These are phyloP conservation scores for Cucumis cinereus DNA, from an alignment of 306 rosid genomes.

Conservation along the genomic window DNA sequence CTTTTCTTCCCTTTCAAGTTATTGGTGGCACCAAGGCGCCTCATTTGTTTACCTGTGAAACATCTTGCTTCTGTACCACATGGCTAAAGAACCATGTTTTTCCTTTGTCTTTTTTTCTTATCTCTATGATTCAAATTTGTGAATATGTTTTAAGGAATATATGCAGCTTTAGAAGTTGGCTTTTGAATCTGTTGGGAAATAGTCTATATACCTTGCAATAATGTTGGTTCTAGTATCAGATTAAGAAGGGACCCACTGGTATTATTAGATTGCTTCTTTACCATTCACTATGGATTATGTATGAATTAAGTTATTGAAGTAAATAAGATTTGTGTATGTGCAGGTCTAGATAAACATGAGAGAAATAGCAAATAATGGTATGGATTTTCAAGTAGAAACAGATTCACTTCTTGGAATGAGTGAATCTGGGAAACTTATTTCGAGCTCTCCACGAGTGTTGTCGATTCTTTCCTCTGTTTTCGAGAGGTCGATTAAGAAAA, in stretches of 20 bases:
- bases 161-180: background rate
- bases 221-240: background rate
- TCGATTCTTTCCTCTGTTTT: conserved; percentile 18
- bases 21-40: background rate
- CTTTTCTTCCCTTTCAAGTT: background rate
- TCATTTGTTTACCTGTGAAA: background rate
- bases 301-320: background rate
- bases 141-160: background rate
- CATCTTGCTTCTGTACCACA: background rate
- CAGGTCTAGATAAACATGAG: conserved; percentile 11
- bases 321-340: background rate
- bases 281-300: background rate
- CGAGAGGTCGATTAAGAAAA: conserved; percentile 32
- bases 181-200: background rate
- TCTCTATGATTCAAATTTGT: background rate
- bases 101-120: background rate
- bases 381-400: conserved; percentile 5
- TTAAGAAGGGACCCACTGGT: background rate
- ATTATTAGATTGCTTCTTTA: background rate
- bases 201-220: background rate
- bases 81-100: background rate
- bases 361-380: conserved; percentile 9
- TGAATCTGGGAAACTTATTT: conserved; percentile 2
- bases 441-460: conserved; percentile 22
- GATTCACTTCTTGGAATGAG: conserved; percentile 18